Conservation (phyloP, 257 asterid genomes). For the Linaria vulgaris region DNA sequence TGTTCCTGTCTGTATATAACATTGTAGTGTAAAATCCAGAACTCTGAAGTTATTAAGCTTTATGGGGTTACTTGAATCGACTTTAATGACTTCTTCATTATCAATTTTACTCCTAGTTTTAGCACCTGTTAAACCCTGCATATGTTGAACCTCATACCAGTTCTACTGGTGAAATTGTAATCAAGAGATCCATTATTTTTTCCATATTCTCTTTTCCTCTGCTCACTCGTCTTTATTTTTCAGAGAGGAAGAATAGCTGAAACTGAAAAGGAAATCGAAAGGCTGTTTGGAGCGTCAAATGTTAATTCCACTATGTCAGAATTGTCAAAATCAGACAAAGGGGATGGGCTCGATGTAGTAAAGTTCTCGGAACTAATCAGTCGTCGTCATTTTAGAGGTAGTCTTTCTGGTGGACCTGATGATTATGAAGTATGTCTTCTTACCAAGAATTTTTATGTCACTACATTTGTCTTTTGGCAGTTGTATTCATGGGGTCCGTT, state of each 20-base stretch:
- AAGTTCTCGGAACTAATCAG: conserved; percentile 63
- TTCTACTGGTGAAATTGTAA: conserved; percentile 15
- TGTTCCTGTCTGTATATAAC: conserved; percentile 17
- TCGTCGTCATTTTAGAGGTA: conserved; percentile 76
- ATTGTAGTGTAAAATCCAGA: neutral
- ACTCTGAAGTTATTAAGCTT: conserved; percentile 11
- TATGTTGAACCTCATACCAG: conserved; percentile 12
- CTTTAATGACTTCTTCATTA: neutral
- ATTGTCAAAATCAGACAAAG: conserved; percentile 63
- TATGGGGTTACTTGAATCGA: neutral
- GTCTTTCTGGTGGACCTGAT: conserved; percentile 1
- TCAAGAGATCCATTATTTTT: conserved; percentile 16
- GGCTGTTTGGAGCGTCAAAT: conserved; percentile 77
- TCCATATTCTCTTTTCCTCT: conserved; percentile 12
- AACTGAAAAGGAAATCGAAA: conserved; percentile 77
- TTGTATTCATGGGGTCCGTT: conserved; percentile 71
- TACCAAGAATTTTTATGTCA: conserved; percentile 12
- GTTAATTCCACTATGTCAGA: conserved; percentile 77
- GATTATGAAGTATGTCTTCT: neutral
- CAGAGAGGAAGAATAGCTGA: conserved; percentile 77
- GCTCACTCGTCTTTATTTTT: conserved; percentile 28
- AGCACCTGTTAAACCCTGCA: neutral
- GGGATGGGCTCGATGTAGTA: conserved; percentile 57
- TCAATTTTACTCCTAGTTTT: too few relatives aligned
- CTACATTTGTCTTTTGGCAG: conserved; percentile 43